These are phyloP conservation scores for Meyerozyma smithsonii DNA, from an alignment of 1,139 yeast species.

Conservation along the genomic window DNA sequence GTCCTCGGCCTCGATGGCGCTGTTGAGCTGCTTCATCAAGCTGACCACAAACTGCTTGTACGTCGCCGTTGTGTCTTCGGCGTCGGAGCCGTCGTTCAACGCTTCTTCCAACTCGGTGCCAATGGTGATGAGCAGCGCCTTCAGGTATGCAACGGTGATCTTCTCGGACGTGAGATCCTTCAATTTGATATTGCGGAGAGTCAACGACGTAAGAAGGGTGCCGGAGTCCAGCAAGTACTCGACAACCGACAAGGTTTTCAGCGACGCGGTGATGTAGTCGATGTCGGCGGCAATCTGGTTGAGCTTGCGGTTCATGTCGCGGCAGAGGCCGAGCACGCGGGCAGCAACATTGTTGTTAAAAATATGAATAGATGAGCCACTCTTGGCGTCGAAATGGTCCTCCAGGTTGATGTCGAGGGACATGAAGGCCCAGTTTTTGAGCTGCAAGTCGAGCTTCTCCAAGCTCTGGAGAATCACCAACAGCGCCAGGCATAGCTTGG, in stretches of 20 bases:
- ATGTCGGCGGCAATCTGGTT: constrained; percentile 41
- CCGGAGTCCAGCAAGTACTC: constrained; percentile 57
- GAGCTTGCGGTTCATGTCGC: constrained; percentile 40
- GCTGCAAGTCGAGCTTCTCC: constrained; percentile 44
- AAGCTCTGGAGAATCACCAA: constrained; percentile 45
- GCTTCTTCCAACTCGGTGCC: constrained; percentile 50
- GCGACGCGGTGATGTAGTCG: constrained; percentile 41
- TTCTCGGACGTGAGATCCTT: constrained; percentile 46
- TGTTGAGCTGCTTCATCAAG: constrained; percentile 46
- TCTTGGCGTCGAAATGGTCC: constrained; percentile 29
- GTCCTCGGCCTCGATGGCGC: constrained; percentile 46
- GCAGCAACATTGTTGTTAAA: constrained; percentile 47
- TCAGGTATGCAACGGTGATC: constrained; percentile 50
- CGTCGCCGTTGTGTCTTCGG: constrained; percentile 35
- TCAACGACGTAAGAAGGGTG: constrained; percentile 47
- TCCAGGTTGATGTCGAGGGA: constrained; percentile 50
- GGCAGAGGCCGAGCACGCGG: constrained; percentile 45
- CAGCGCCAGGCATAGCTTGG: constrained; percentile 47
- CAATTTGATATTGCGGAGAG: constrained; percentile 44
- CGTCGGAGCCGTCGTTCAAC: constrained; percentile 22
- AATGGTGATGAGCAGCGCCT: constrained; percentile 51
- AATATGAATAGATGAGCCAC: constrained; percentile 23
- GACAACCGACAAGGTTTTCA: constrained; percentile 36
- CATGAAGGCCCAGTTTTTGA: constrained; percentile 54
- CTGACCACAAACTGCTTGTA: constrained; percentile 50